Evolutionary conservation across 768 basidiomycete genomes (phyloP), one percentile per base, ranked within the genome.

Genomic region (Boletus bicolor): DNA sequence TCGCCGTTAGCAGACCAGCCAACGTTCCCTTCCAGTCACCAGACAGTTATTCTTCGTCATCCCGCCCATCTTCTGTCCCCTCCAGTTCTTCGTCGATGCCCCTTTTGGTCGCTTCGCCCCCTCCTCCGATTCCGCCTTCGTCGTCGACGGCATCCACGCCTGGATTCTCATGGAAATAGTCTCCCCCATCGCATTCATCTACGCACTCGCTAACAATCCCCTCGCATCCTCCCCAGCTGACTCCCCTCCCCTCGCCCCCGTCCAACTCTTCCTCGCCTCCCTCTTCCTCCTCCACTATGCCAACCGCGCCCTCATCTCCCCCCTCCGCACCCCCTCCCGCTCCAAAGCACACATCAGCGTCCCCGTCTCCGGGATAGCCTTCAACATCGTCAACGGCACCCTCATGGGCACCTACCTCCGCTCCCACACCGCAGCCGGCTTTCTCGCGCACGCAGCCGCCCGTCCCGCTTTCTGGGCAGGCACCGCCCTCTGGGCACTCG

Each of bases 81-180:
- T 75, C 0, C 60, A 70, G 10, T 77, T 87, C 58, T 37, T 83
- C 49, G 65, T 90, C 49, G 76, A 93, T 66, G 92, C 91, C 0
- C 89, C 89, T 0, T 92, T 92, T 68, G 93, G 93, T 10, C 80
- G 89, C 0, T 93, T 93, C 66, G 70, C 84, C 0, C 82, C 79
- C 0, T 69, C 58, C 41, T 60, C 54, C 56, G 59, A 80, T 30
- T 79, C 77, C 59, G 58, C 78, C 53, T 71, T 85, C 57, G 70
- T 83, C 11, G 60, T 89, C 7, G 80, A 91, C 58, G 88, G 86
- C 24, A 72, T 78, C 55, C 73, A 66, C 55, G 60, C 87, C n/a
- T 92, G 89, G 89, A 89, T 91, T 14, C 9, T 79, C 53, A 91
- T 91, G 90, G 89, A 91, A 63, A 71, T 87, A 36, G 75, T 85